phyloP scores from a whole-genome alignment of 140 eudicot species.

The Flaveria floridana region DNA sequence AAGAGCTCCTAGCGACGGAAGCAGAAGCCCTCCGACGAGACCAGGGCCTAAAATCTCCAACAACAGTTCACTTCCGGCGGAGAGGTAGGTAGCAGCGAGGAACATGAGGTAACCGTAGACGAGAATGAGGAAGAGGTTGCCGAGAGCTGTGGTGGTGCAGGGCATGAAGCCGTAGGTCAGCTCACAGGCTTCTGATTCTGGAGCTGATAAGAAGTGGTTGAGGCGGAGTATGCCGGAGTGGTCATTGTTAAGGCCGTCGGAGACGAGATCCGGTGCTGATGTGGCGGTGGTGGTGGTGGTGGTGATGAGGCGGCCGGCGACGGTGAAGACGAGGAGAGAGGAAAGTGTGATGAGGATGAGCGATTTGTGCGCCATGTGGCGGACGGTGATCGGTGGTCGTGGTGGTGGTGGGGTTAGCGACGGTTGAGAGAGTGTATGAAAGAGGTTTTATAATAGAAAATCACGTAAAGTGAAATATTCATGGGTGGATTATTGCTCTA shows the following conservation, averaged over 20 bases:
- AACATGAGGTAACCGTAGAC: slow-evolving; percentile 82
- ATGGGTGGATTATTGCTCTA: too few species aligned
- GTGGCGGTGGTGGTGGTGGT: slow-evolving; percentile 29
- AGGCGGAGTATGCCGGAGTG: slow-evolving; percentile 42
- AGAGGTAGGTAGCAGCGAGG: slow-evolving; percentile 67
- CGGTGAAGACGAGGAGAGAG: slow-evolving; percentile 43
- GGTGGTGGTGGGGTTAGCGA: slow-evolving; percentile 9
- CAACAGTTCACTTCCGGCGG: slow-evolving; percentile 76
- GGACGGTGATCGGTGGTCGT: slow-evolving; percentile 13
- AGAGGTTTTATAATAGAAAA: too few species aligned
- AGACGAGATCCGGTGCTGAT: slow-evolving; percentile 39
- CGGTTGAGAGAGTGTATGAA: not conserved
- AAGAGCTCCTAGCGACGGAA: slow-evolving; percentile 87
- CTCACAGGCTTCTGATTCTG: slow-evolving; percentile 50
- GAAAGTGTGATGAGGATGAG: slow-evolving; percentile 26
- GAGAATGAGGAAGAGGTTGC: slow-evolving; percentile 53
- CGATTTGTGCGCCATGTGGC: slow-evolving; percentile 33
- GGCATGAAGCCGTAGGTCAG: slow-evolving; percentile 89
- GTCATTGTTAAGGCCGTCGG: slow-evolving; percentile 44
- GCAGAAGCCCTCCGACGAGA: slow-evolving; percentile 78
- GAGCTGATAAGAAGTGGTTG: slow-evolving; percentile 22
- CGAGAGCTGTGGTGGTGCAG: slow-evolving; percentile 58
- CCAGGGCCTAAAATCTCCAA: slow-evolving; percentile 90
- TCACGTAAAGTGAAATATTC: not conserved
- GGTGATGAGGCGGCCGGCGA: slow-evolving; percentile 43